Base-by-base conservation (phyloP, 768 basidiomycete genomes). In the Pulveroboletus sp. region DNA sequence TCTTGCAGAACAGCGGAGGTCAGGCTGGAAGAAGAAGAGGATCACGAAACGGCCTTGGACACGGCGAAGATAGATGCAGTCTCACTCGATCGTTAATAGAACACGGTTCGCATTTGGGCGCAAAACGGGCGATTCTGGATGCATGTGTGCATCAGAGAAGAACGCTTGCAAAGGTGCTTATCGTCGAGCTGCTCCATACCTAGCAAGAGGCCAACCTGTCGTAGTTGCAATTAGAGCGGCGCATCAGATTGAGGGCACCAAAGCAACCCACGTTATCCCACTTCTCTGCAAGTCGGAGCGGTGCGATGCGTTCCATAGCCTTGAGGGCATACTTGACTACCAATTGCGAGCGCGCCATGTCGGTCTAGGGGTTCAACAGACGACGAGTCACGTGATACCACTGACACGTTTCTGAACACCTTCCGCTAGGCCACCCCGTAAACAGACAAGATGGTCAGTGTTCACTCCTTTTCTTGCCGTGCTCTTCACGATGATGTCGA, bases 181-280 rank as follows among this genome's bases (percentile, higher is more conserved):
- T 48, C 33, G 35, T 17, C 27, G 32, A 12, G 8, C 41, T 33
- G 56, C 42, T 46, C 60, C 71, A 28, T 60, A 87, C 88, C 88
- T 65, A 90, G 71, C 50, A 90, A 69, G 31, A 89, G 68, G 48
- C 88, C 88, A 46, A 87, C 84, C 88, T 89, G 49, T 54, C 53
- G 42, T 7, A 40, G 36, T 36, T 21, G 17, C 44, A 26, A 28
- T 59, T 30, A 44, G 46, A 49, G 17, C 28, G 7, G 28, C 18
- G n/a, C 39, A 56, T 43, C 46, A 46, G 18, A 38, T 42, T 11
- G 12, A 50, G 32, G 35, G 46, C 30, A 39, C 15, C 38, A 26
- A 47, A 50, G 47, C 11, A 33, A 71, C 88, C 71, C 56, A 96
- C 93, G 70, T 97, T 97, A 62, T 97, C 94, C 93, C 94, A 97